Evolutionary conservation across 257 asterid species (phyloP).

Genomic region (Scutellaria baicalensis): DNA sequence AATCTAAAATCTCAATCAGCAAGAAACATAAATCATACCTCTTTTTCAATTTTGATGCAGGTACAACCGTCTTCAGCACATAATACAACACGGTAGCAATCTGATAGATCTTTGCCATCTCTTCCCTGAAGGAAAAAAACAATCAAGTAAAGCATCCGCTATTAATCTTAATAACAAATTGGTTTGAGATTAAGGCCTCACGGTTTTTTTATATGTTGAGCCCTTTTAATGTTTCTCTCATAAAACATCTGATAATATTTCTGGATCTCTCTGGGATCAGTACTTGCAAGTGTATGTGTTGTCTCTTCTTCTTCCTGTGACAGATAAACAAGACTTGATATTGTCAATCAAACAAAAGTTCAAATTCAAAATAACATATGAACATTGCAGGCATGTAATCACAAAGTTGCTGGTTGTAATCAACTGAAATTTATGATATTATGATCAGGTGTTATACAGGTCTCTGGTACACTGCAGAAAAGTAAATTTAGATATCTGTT

Average conservation of each 20-base stretch:
- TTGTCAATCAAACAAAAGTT: background rate
- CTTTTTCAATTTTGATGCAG: slow-evolving; percentile 46
- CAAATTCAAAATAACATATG: background rate
- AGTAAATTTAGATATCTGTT: background rate
- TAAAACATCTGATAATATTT: slow-evolving; percentile 63
- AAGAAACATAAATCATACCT: slow-evolving; percentile 45
- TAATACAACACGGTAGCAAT: slow-evolving; percentile 87
- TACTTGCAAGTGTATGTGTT: slow-evolving; percentile 35
- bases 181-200: slow-evolving; percentile 36
- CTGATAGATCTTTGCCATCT: slow-evolving; percentile 86
- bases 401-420: background rate
- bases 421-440: no score
- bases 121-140: slow-evolving; percentile 55
- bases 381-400: background rate
- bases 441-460: no score
- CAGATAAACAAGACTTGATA: background rate
- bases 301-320: slow-evolving; percentile 71
- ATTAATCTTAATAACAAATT: background rate
- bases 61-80: slow-evolving; percentile 65
- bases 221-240: slow-evolving; percentile 59
- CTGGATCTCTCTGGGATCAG: slow-evolving; percentile 69
- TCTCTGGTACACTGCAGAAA: background rate
- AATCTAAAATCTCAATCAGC: background rate
- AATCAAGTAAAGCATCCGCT: background rate
- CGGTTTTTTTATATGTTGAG: slow-evolving; percentile 79